Evolutionary conservation across 352 stramenopile species (phyloP).

Genomic region (Globisporangium sylvaticum): DNA sequence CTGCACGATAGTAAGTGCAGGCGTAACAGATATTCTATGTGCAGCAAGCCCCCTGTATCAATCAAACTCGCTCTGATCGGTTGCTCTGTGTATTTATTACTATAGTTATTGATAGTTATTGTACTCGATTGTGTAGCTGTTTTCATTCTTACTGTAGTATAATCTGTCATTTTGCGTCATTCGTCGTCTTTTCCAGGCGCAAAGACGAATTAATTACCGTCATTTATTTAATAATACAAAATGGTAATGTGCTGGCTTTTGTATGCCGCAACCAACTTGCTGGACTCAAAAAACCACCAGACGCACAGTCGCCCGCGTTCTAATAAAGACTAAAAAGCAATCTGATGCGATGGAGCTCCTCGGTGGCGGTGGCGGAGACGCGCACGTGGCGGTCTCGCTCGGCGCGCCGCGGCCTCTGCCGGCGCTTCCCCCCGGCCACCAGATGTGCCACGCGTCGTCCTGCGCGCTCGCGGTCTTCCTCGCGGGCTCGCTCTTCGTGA

Average conservation of each 20-base stretch:
- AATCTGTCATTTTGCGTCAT: not conserved
- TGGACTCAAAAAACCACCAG: not conserved
- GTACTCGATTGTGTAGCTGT: not conserved
- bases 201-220: slow-evolving; percentile 6
- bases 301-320: not conserved
- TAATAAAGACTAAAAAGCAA: not conserved
- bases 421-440: slow-evolving; percentile 28
- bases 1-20: too few species aligned
- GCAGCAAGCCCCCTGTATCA: too few species aligned
- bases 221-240: slow-evolving; percentile 2
- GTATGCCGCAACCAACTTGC: too few species aligned
- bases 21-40: too few species aligned
- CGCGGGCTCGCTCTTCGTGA: slow-evolving; percentile 23
- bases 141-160: not conserved
- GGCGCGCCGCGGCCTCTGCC: not conserved
- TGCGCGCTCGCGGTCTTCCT: slow-evolving; percentile 25
- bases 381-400: not conserved
- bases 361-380: not conserved
- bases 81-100: too few species aligned
- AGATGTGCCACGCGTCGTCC: slow-evolving; percentile 11
- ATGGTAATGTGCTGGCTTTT: not conserved
- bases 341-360: slow-evolving; percentile 3
- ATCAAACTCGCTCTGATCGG: too few species aligned
- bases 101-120: too few species aligned
- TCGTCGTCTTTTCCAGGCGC: too few species aligned